phyloP scores from a whole-genome alignment of 2,329 filamentous ascomycete genomes.

The Stagonosporopsis chrysanthemi region DNA sequence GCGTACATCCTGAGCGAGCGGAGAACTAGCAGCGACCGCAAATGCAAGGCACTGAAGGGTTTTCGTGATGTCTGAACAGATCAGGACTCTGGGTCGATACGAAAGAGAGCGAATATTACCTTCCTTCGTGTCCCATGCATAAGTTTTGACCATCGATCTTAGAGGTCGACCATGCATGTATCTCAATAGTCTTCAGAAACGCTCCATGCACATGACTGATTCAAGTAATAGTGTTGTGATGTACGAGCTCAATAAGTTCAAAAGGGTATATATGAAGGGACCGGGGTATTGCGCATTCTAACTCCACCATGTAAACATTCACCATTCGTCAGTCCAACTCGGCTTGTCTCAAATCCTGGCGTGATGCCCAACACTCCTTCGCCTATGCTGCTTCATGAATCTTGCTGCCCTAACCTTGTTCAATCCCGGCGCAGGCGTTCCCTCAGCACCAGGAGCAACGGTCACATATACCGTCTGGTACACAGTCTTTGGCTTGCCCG shows the following conservation, averaged over 20 bases:
- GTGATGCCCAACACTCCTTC: conserved; percentile 26
- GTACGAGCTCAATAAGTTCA: neutral
- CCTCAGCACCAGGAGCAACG: conserved; percentile 17
- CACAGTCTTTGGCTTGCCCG: conserved; percentile 19
- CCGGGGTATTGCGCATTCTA: conserved; percentile 23
- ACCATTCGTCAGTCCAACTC: neutral
- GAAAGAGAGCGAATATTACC: no score
- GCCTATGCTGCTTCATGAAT: conserved; percentile 26
- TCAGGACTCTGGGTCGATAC: no score
- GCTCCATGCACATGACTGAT: no score
- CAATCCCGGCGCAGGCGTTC: conserved; percentile 19
- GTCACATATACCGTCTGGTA: conserved; percentile 28
- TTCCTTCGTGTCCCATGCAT: no score
- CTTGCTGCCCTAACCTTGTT: conserved; percentile 24
- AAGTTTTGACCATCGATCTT: no score
- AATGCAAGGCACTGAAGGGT: neutral
- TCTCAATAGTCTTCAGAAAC: no score
- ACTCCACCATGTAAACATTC: conserved; percentile 8
- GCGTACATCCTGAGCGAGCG: neutral
- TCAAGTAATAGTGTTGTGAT: no score
- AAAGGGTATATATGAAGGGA: conserved; percentile 22
- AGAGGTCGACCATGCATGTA: no score
- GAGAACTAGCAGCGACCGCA: neutral
- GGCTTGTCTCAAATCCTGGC: conserved; percentile 13
- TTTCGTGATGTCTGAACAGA: no score